Percentiles rank a stretch among this genome's conserved stretches.
Evolutionary conservation across 2,329 filamentous ascomycete genomes (phyloP).

Genomic region (Davidsoniella australis): DNA sequence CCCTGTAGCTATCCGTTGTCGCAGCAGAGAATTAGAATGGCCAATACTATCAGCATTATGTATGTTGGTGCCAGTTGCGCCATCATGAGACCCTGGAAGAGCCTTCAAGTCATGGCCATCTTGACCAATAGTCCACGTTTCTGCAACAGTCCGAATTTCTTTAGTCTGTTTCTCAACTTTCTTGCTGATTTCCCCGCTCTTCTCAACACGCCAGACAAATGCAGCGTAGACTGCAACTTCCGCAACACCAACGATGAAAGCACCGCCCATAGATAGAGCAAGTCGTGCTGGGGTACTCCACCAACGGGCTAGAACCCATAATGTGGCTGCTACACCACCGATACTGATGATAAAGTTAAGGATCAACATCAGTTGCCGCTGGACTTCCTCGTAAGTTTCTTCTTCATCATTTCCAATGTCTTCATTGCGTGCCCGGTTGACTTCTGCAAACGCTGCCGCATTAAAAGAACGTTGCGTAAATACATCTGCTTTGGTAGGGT

Average conservation of each 20-base stretch:
- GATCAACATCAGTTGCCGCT: conserved; percentile 69
- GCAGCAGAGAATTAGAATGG: neutral
- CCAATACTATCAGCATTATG: neutral
- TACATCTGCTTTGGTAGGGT: conserved; percentile 38
- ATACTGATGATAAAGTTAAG: conserved; percentile 83
- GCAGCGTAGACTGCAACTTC: conserved; percentile 64
- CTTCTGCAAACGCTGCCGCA: conserved; percentile 38
- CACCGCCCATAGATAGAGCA: conserved; percentile 54
- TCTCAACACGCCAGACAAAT: conserved; percentile 53
- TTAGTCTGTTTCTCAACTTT: conserved; percentile 23
- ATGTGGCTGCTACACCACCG: conserved; percentile 55
- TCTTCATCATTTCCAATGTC: conserved; percentile 29
- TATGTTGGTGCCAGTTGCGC: neutral
- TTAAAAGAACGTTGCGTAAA: conserved; percentile 42
- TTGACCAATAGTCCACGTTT: conserved; percentile 50
- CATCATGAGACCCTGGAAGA: neutral
- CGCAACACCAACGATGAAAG: conserved; percentile 51
- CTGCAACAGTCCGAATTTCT: conserved; percentile 52
- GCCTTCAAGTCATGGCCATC: conserved; percentile 15
- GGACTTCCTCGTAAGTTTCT: conserved; percentile 57
- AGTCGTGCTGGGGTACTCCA: conserved; percentile 57
- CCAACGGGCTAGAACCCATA: conserved; percentile 64
- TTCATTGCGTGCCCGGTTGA: conserved; percentile 29
- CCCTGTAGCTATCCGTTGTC: neutral
- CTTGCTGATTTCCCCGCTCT: conserved; percentile 48